A percentile compares a stretch with the other conserved stretches of the same genome.
Conservation (phyloP, 768 basidiomycete species). For the Podaxis pistillaris region DNA sequence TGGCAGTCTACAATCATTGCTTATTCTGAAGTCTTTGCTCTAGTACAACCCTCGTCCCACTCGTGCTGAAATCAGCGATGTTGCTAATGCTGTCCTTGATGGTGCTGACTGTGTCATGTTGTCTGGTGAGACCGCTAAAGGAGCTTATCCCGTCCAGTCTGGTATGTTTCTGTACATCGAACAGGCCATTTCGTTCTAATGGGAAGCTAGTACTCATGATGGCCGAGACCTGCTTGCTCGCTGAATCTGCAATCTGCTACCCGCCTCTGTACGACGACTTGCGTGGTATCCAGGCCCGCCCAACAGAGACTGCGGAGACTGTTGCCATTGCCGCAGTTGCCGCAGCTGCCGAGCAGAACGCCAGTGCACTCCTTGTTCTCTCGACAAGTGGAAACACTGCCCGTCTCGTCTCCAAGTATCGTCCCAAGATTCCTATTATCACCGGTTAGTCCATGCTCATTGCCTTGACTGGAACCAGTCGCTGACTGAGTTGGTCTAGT, state of each 20-base stretch:
- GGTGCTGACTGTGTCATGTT: slow-evolving; percentile 99
- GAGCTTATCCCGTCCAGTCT: slow-evolving; percentile 92
- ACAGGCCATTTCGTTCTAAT: not conserved
- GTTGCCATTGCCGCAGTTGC: slow-evolving; percentile 95
- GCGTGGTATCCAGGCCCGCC: slow-evolving; percentile 72
- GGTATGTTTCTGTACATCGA: slow-evolving; percentile 44
- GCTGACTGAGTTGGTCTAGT: slow-evolving; percentile 44
- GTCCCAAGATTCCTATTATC: slow-evolving; percentile 91
- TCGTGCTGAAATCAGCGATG: slow-evolving; percentile 98
- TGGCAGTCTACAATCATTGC: not conserved
- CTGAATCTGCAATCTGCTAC: slow-evolving; percentile 94
- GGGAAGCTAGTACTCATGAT: slow-evolving; percentile 86
- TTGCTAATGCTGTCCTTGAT: slow-evolving; percentile 98
- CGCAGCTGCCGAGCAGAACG: slow-evolving; percentile 92
- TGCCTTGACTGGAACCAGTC: not conserved
- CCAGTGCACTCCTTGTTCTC: slow-evolving; percentile 92
- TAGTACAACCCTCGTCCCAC: slow-evolving; percentile 98
- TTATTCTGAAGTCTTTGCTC: slow-evolving; percentile 13
- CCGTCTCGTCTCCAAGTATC: slow-evolving; percentile 94
- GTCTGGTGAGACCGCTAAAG: slow-evolving; percentile 99
- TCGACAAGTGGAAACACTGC: slow-evolving; percentile 97
- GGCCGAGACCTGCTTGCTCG: slow-evolving; percentile 98
- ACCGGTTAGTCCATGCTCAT: slow-evolving; percentile 56
- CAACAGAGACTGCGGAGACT: slow-evolving; percentile 94
- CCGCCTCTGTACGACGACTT: slow-evolving; percentile 92